Base-by-base conservation (phyloP, 495 filamentous ascomycete species). In the Apiosordaria backusii region DNA sequence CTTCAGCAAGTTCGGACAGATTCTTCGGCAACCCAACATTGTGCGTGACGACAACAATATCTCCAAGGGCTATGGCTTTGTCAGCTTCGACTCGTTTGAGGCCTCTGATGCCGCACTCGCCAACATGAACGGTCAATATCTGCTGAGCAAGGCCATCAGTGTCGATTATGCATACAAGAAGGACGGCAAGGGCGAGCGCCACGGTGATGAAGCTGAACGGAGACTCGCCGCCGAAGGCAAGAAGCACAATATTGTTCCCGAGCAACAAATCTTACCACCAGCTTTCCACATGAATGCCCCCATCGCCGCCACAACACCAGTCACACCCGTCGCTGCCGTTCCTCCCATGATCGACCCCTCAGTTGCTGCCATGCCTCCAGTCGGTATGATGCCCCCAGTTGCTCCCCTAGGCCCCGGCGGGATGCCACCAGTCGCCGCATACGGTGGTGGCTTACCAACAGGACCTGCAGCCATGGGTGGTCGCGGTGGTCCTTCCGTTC, bases 81-180 rank as follows among this genome's bases (percentile, higher is more conserved):
- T 99, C 57, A 96, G 92, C 58, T 99, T 95, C 74, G 88, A 89
- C 71, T 90, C 90, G 67, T 99, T 99, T 75, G 95, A 99, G 77
- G 92, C 93, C 65, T 94, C 92, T 22, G 95, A 99, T 71, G 90
- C 91, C 65, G 96, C 95, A 27, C 90, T 96, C 63, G 82, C 86
- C 61, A 92, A 92, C 72, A 97, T 99, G 93, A 91, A 97, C 75
- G 92, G 92, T 62, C 94, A 98, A 77, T 97, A 92, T 78, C 85
- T 99, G 60, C 95, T 96, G 87, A 97, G 97, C 81, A 97, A 97
- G 78, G 88, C 95, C 72, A 88, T 97, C 70, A 90, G 89, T 2
- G 96, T 98, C 53, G 94, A 99, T 75, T 99, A 99, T 77, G 95
- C 95, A 52, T 99, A 97, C 83, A 99, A 99, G 84, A 98, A 98